phyloP scores from a whole-genome alignment of 2,329 filamentous ascomycete species.

The Myriosclerotinia scirpicola region DNA sequence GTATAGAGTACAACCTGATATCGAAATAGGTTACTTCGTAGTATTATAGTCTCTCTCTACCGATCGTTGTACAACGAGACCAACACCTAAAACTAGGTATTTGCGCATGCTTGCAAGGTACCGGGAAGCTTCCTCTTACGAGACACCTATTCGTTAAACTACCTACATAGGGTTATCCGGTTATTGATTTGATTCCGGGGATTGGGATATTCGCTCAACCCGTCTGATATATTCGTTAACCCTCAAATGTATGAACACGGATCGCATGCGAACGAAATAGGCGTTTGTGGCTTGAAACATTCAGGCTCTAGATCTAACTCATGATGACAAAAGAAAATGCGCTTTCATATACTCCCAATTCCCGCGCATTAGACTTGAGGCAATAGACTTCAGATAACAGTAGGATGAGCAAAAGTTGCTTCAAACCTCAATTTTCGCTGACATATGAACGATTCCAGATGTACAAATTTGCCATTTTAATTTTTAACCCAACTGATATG shows the following conservation, averaged over 20 bases:
- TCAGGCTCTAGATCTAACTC: neutral
- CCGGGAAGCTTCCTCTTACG: too few species aligned
- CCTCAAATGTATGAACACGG: neutral
- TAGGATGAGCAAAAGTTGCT: constrained; percentile 11
- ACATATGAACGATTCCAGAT: constrained; percentile 15
- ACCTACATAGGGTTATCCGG: too few species aligned
- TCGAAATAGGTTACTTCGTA: too few species aligned
- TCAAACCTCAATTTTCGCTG: constrained; percentile 3
- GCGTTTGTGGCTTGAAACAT: constrained; percentile 8
- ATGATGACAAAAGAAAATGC: constrained; percentile 12
- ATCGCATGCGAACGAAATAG: neutral
- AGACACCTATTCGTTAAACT: too few species aligned
- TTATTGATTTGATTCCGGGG: neutral
- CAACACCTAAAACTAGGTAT: too few species aligned
- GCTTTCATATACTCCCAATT: constrained; percentile 7
- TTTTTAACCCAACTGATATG: constrained; percentile 13
- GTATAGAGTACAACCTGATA: too few species aligned
- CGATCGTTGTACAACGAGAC: too few species aligned
- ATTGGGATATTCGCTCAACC: neutral
- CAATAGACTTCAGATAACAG: neutral
- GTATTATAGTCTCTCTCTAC: too few species aligned
- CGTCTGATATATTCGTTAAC: neutral
- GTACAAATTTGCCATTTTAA: constrained; percentile 18
- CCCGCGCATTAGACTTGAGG: constrained; percentile 10
- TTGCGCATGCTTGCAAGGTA: too few species aligned